Conservation (phyloP, 2,329 filamentous ascomycete genomes). For the Stachybotrys echinatus region DNA sequence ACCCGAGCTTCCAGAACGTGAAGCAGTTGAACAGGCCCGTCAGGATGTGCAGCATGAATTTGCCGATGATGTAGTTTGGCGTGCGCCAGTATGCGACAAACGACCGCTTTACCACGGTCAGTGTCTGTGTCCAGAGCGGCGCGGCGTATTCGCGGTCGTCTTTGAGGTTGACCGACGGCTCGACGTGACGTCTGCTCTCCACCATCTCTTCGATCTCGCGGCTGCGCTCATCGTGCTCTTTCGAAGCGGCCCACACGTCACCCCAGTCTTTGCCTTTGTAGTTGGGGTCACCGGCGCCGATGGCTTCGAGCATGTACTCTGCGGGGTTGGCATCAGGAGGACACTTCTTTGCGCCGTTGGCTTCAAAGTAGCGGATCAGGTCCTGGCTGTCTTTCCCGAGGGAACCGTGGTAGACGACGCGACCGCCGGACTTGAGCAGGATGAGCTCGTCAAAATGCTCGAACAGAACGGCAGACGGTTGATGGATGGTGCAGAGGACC, state of each 20-base stretch:
- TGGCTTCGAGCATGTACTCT: slow-evolving; percentile 50
- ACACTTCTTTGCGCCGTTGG: slow-evolving; percentile 42
- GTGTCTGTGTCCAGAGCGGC: slow-evolving; percentile 48
- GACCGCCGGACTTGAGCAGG: slow-evolving; percentile 47
- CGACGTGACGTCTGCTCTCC: slow-evolving; percentile 32
- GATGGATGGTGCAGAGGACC: slow-evolving; percentile 56
- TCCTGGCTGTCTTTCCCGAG: slow-evolving; percentile 43
- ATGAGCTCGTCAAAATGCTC: slow-evolving; percentile 52
- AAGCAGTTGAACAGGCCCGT: slow-evolving; percentile 66
- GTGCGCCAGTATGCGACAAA: slow-evolving; percentile 62
- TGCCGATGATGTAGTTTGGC: slow-evolving; percentile 58
- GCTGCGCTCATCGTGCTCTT: slow-evolving; percentile 38
- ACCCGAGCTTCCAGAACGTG: slow-evolving; percentile 60
- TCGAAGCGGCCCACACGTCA: slow-evolving; percentile 52
- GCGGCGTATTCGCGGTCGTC: slow-evolving; percentile 60
- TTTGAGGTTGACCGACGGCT: slow-evolving; percentile 30
- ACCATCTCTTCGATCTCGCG: slow-evolving; percentile 50
- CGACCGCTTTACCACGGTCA: slow-evolving; percentile 48
- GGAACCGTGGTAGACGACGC: slow-evolving; percentile 49
- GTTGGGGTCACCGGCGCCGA: slow-evolving; percentile 59
- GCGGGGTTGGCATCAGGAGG: slow-evolving; percentile 45
- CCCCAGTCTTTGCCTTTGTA: slow-evolving; percentile 58
- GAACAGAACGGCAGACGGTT: slow-evolving; percentile 51
- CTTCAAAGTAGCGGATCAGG: slow-evolving; percentile 47
- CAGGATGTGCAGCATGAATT: slow-evolving; percentile 56